Base-by-base conservation (phyloP, 495 filamentous ascomycete genomes). In the Oleoguttula mirabilis region DNA sequence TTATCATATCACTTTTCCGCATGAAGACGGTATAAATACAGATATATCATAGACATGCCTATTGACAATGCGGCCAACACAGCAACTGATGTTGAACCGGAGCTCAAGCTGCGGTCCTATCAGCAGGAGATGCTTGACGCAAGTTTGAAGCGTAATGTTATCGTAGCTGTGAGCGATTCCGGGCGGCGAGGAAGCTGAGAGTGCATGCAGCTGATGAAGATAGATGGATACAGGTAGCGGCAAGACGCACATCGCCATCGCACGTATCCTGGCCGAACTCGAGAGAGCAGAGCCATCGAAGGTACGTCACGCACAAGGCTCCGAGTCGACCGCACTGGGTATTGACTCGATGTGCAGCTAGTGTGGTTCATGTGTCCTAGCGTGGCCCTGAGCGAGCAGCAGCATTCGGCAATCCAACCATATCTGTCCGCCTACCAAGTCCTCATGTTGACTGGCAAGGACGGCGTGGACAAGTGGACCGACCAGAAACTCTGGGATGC, bases 161-260 rank as follows among this genome's bases (percentile, higher is more conserved):
- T 96, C 49, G 81, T 95, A 39, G 77, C 77, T n/a, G n/a, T n/a
- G n/a, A n/a, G n/a, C n/a, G n/a, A n/a, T n/a, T n/a, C 11, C 85
- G 88, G 17, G 10, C 6, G 12, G 20, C 24, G 22, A 16, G 15
- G 24, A n/a, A 31, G 30, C 41, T 42, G 22, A 46, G 16, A 31
- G 2, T 10, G 6, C 39, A 28, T 46, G 25, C n/a, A 28, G 88
- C n/a, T n/a, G n/a, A n/a, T n/a, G n/a, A n/a, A n/a, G n/a, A n/a
- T n/a, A n/a, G 81, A 94, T 94, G 87, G 86, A 90, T 54, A 94
- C 88, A 0, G 88, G 88, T 1, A 84, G 76, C 56, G 88, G 88
- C 7, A 96, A 96, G 61, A 95, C 88, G 2, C 79, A 83, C 43
- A 77, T 94, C 43, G 88, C 88, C 21, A 62, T 90, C 6, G 63